Evolutionary conservation across 129 eudicot genomes (phyloP), one percentile per base, ranked within the genome.

Genomic region (Arctium minus): DNA sequence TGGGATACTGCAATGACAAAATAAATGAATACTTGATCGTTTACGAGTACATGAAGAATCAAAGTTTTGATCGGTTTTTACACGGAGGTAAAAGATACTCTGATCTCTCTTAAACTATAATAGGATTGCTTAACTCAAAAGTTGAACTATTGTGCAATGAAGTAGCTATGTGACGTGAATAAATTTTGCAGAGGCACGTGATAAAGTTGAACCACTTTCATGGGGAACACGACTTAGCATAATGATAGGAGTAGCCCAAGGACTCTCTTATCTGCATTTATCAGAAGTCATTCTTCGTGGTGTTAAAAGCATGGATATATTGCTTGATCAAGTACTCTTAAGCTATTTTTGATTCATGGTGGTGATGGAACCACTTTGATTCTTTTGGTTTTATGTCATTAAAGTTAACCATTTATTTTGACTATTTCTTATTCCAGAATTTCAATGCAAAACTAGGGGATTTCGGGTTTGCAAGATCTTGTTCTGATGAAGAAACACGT

Each of bases 231-330:
- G 78, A 53, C 72, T 85, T 33, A 18, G 17, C 1, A 85, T 81
- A 62, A 15, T 81, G 71, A 76, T 70, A 12, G 80, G 82, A 85
- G 76, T 79, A 5, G 82, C 80, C 29, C 80, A 76, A 29, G 89
- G 78, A 50, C 83, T 78, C 18, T 32, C 30, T 1, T 77, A 72
- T 78, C 18, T 86, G 81, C 83, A 77, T 72, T 42, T 71, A 5
- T 42, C n/a, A 72, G 9, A 86, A 65, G 35, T 72, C 73, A 30
- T 78, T 0, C 2, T 0, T 6, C 67, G 53, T 64, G 62, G 3
- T 5, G 8, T 81, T 27, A 44, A 13, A 75, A 1, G 62, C 10
- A 0, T 22, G 0, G 1, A 73, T 72, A 81, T 86, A 37, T 29
- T 81, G 29, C 48, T 86, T 11, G 88, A 81, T 72, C 33, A 80